A percentile compares a stretch with the other conserved stretches of the same genome.
Evolutionary conservation across 1,139 yeast genomes (phyloP).

Genomic region (Diutina scorzettiae): DNA sequence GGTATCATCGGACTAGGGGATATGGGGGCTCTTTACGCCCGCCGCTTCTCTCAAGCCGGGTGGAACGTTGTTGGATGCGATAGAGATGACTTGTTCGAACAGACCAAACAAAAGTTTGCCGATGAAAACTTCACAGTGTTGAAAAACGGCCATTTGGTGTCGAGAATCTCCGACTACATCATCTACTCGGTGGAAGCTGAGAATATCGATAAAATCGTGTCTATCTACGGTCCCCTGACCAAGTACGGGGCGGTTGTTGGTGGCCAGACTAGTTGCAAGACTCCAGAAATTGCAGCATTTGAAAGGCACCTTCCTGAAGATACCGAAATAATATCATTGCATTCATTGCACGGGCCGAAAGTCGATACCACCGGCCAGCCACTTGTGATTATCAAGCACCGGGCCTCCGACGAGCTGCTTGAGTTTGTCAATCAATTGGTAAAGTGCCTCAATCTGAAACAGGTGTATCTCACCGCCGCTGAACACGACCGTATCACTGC

Average conservation of each 20-base stretch:
- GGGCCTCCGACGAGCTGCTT: slow-evolving; percentile 45
- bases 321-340: slow-evolving; percentile 73
- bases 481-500: slow-evolving; percentile 94
- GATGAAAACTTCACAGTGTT: slow-evolving; percentile 42
- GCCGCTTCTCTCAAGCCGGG: slow-evolving; percentile 65
- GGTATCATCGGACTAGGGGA: slow-evolving; percentile 96
- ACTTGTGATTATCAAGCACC: slow-evolving; percentile 68
- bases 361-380: slow-evolving; percentile 90
- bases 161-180: slow-evolving; percentile 68
- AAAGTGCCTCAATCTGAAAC: slow-evolving; percentile 63
- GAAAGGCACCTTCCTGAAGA: slow-evolving; percentile 66
- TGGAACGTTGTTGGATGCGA: slow-evolving; percentile 93
- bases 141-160: slow-evolving; percentile 70
- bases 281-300: slow-evolving; percentile 80
- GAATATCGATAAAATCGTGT: slow-evolving; percentile 58
- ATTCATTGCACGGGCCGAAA: slow-evolving; percentile 89
- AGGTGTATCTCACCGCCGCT: slow-evolving; percentile 66
- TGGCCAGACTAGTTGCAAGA: slow-evolving; percentile 96
- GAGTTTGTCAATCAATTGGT: slow-evolving; percentile 52
- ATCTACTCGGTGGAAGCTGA: slow-evolving; percentile 90
- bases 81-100: slow-evolving; percentile 51
- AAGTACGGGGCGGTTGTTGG: slow-evolving; percentile 86
- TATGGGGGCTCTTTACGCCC: slow-evolving; percentile 87
- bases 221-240: slow-evolving; percentile 73
- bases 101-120: slow-evolving; percentile 28